Conservation (phyloP, 306 rosid species). For the Senna tora region DNA sequence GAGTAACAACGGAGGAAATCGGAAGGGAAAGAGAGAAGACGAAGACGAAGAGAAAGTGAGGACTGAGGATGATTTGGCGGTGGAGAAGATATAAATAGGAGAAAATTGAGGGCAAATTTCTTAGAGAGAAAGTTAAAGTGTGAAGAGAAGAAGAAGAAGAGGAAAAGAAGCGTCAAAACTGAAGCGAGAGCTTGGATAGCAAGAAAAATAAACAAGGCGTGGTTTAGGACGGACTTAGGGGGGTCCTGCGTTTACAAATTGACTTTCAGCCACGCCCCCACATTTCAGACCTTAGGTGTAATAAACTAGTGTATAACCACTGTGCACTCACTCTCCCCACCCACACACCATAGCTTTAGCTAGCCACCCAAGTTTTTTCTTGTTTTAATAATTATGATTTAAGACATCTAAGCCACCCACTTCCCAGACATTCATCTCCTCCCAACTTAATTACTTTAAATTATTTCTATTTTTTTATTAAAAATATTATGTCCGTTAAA, state of each 20-base stretch:
- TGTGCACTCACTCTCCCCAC: too few species aligned
- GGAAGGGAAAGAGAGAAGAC: neutral
- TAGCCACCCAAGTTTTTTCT: too few species aligned
- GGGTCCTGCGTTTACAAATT: neutral
- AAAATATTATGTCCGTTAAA: too few species aligned
- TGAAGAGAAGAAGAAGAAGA: neutral
- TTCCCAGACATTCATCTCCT: too few species aligned
- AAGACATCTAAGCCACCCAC: too few species aligned
- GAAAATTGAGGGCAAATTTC: neutral
- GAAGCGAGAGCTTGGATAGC: neutral
- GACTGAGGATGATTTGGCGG: neutral
- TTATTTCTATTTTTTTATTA: too few species aligned
- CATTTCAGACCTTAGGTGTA: neutral
- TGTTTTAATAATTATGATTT: too few species aligned
- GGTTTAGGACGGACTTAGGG: neutral
- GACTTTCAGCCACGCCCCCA: constrained; percentile 1
- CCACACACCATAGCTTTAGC: too few species aligned
- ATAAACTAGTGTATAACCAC: too few species aligned
- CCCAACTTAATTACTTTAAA: too few species aligned
- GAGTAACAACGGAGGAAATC: constrained; percentile 20
- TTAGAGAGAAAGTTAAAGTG: constrained; percentile 15
- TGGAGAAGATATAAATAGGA: neutral
- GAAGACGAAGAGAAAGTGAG: neutral
- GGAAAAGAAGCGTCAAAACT: neutral
- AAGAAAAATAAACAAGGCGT: neutral